phyloP scores from a whole-genome alignment of 805 yeast species.

The Candida cerambycidarum region DNA sequence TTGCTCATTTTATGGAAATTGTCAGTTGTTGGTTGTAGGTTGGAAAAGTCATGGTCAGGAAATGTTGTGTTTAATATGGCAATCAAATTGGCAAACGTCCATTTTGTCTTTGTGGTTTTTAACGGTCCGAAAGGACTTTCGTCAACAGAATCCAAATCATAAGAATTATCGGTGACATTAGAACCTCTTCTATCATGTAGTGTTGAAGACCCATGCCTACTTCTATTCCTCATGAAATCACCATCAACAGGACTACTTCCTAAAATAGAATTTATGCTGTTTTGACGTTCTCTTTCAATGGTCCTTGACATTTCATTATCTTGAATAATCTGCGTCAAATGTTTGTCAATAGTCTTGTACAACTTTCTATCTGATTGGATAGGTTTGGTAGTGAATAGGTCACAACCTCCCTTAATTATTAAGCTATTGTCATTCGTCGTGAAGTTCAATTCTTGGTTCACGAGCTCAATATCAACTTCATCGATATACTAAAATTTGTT shows the following conservation, averaged over 20 bases:
- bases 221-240: constrained; percentile 3
- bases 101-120: constrained; percentile 78
- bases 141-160: constrained; percentile 28
- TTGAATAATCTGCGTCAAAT: constrained; percentile 56
- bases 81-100: constrained; percentile 86
- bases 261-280: constrained; percentile 34
- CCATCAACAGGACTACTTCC: constrained; percentile 38
- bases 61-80: constrained; percentile 89
- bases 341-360: constrained; percentile 83
- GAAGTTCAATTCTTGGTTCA: constrained; percentile 81
- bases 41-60: constrained; percentile 94
- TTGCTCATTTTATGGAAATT: constrained; percentile 40
- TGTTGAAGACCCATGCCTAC: constrained; percentile 15
- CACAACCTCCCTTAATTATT: constrained; percentile 81
- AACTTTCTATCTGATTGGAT: constrained; percentile 87
- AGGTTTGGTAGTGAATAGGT: constrained; percentile 90
- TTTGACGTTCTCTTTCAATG: constrained; percentile 37
- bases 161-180: constrained; percentile 21
- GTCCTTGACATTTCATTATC: constrained; percentile 43
- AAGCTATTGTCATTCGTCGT: constrained; percentile 43
- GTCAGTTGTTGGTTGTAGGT: constrained; percentile 76
- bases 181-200: constrained; percentile 24
- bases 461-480: constrained; percentile 86
- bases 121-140: constrained; percentile 89
- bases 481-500: constrained; percentile 68